phyloP scores from a whole-genome alignment of 2,329 filamentous ascomycete genomes.

The Onygenales sp. region DNA sequence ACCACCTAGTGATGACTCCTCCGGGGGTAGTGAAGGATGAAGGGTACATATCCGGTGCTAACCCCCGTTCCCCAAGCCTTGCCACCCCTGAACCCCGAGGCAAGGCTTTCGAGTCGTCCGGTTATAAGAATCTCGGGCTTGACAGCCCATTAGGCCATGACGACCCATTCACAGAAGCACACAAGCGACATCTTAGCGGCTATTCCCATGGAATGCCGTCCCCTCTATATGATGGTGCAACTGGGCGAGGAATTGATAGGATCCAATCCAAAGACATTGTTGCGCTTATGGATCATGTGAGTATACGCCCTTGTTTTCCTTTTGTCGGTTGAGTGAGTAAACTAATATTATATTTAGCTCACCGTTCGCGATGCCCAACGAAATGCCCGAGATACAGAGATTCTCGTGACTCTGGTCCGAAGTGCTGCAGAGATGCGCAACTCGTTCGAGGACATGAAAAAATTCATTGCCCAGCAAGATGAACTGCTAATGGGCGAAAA shows the following conservation, averaged over 20 bases:
- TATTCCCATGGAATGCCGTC: constrained; percentile 87
- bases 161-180: constrained; percentile 57
- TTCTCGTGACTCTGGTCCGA: constrained; percentile 84
- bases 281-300: constrained; percentile 88
- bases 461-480: constrained; percentile 81
- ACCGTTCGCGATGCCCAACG: constrained; percentile 95
- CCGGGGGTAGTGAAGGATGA: constrained; percentile 63
- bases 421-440: constrained; percentile 95
- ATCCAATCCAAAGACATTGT: constrained; percentile 97
- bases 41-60: constrained; percentile 76
- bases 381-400: constrained; percentile 92
- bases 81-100: constrained; percentile 37
- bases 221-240: constrained; percentile 82
- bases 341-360: constrained; percentile 44
- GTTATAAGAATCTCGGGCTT: constrained; percentile 42
- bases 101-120: constrained; percentile 44
- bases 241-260: constrained; percentile 75
- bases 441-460: constrained; percentile 91
- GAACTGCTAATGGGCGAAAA: constrained; percentile 78
- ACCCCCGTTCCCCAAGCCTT: constrained; percentile 43
- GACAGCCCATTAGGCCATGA: constrained; percentile 40
- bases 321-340: constrained; percentile 9
- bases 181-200: constrained; percentile 64
- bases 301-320: constrained; percentile 23
- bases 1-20: constrained; percentile 39